Evolutionary conservation across 768 basidiomycete genomes (phyloP).

Genomic region (Amanita muscaria): DNA sequence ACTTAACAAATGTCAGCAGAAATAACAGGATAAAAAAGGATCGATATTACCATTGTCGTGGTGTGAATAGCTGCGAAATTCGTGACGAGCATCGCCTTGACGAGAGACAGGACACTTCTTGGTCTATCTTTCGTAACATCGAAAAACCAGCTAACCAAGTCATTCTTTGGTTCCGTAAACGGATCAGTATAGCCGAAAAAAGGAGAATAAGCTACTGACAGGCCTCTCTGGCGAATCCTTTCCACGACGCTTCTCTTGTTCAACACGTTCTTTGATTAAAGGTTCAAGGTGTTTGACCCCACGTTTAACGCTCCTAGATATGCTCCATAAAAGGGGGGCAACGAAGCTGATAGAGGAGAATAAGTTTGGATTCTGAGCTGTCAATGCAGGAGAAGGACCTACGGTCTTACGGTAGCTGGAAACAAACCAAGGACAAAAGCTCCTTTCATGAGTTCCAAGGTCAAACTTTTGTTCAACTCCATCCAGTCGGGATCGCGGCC

Average conservation of each 20-base stretch:
- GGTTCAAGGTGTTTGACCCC: constrained; percentile 19
- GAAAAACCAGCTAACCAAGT: constrained; percentile 39
- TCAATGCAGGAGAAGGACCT: background rate
- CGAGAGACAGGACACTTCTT: constrained; percentile 20
- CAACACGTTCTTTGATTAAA: constrained; percentile 17
- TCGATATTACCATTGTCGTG: constrained; percentile 26
- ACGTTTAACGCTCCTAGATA: constrained; percentile 6
- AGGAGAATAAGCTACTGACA: constrained; percentile 11
- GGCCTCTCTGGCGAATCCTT: constrained; percentile 23
- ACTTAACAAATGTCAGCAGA: constrained; percentile 15
- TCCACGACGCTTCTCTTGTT: constrained; percentile 18
- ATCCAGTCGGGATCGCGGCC: constrained; percentile 17
- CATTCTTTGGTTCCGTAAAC: constrained; percentile 28
- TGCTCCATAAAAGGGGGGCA: constrained; percentile 10
- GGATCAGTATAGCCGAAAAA: background rate
- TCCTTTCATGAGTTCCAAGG: constrained; percentile 12
- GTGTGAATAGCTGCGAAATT: constrained; percentile 39
- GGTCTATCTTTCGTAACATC: constrained; percentile 25
- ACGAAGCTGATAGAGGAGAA: constrained; percentile 10
- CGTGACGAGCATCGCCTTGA: constrained; percentile 26
- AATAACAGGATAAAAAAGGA: background rate
- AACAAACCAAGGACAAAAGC: constrained; percentile 16
- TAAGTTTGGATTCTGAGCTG: background rate
- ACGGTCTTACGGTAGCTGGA: constrained; percentile 20
- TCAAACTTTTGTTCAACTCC: constrained; percentile 12